A percentile compares a stretch with the other conserved stretches of the same genome.
phyloP scores from a whole-genome alignment of 2,329 filamentous ascomycete species.

The Ceratocystis papillata region DNA sequence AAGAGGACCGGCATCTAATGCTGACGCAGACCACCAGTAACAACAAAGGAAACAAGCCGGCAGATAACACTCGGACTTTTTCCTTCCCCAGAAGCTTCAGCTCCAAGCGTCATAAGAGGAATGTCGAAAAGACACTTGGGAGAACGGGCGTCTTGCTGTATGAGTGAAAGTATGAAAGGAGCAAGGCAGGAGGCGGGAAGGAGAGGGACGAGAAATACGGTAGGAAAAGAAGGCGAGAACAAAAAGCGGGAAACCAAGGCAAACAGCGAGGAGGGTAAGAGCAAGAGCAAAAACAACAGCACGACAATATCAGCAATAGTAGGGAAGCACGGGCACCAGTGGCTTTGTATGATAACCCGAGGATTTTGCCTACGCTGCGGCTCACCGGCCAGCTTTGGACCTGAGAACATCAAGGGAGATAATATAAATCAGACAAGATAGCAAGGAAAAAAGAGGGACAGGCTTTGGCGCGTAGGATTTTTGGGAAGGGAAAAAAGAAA shows the following conservation, averaged over 20 bases:
- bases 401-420: no score
- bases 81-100: constrained; percentile 5
- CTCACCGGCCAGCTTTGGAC: neutral
- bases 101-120: constrained; percentile 8
- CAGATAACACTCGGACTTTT: neutral
- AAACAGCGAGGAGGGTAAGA: neutral
- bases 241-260: neutral
- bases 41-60: neutral
- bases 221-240: neutral
- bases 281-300: neutral
- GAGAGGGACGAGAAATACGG: neutral
- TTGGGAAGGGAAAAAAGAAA: neutral
- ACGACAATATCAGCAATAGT: neutral
- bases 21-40: neutral
- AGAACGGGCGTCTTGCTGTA: neutral
- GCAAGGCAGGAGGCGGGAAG: neutral
- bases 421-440: no score
- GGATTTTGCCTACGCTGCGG: neutral
- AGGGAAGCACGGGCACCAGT: neutral
- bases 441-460: no score
- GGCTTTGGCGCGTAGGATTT: neutral
- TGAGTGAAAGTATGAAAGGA: neutral
- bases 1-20: neutral
- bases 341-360: neutral
- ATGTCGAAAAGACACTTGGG: neutral